Conservation (phyloP, 2,329 filamentous ascomycete species). For the Truncatella angustata region DNA sequence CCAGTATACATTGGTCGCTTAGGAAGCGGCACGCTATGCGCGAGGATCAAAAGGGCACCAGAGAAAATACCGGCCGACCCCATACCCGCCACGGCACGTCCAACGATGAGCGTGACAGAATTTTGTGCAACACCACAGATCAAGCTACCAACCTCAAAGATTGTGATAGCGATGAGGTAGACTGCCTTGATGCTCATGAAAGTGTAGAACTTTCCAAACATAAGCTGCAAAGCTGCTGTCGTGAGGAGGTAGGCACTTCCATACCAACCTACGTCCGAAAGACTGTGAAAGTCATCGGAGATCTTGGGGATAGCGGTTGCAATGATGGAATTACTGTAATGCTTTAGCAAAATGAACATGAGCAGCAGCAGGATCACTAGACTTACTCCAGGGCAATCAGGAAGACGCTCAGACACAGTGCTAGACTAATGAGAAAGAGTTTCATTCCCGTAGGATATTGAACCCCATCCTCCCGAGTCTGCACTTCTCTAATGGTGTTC, state of each 20-base stretch:
- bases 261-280: slow-evolving; percentile 48
- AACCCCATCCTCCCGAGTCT: slow-evolving; percentile 35
- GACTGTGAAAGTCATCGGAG: slow-evolving; percentile 36
- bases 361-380: slow-evolving; percentile 9
- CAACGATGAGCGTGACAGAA: slow-evolving; percentile 26
- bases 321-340: slow-evolving; percentile 32
- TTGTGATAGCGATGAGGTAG: slow-evolving; percentile 32
- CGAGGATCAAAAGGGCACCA: slow-evolving; percentile 35
- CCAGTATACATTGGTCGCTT: slow-evolving; percentile 23
- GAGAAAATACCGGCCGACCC: slow-evolving; percentile 41
- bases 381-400: slow-evolving; percentile 40
- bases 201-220: slow-evolving; percentile 38
- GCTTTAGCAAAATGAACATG: not conserved
- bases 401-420: slow-evolving; percentile 43
- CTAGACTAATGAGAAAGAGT: slow-evolving; percentile 38
- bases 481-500: slow-evolving; percentile 19
- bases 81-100: slow-evolving; percentile 26
- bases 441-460: slow-evolving; percentile 36
- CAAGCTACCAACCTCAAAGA: slow-evolving; percentile 39
- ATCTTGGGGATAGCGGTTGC: slow-evolving; percentile 41
- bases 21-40: slow-evolving; percentile 23
- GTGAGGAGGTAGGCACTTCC: slow-evolving; percentile 40
- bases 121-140: slow-evolving; percentile 31
- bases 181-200: slow-evolving; percentile 37
- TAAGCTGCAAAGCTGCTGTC: slow-evolving; percentile 33